Conservation (phyloP, 345 rosid genomes). For the Camelina sativa region DNA sequence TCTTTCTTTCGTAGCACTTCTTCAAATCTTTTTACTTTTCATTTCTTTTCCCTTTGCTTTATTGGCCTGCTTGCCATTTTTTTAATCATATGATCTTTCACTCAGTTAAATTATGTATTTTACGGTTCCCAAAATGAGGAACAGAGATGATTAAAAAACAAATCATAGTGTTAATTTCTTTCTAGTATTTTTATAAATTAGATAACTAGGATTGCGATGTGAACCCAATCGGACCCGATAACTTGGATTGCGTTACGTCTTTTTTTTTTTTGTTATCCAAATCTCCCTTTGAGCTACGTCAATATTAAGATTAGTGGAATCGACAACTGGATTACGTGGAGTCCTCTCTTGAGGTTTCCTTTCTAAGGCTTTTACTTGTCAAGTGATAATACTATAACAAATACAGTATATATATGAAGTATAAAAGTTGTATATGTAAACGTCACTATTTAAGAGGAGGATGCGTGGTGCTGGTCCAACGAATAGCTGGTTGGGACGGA, state of each 20-base stretch:
- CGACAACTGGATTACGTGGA: slow-evolving; percentile 20
- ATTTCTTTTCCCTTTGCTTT: slow-evolving; percentile 21
- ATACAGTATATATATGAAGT: too few relatives aligned
- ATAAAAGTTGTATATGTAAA: slow-evolving; percentile 2
- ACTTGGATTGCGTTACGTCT: not conserved
- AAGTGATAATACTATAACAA: slow-evolving; percentile 6
- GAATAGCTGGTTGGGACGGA: slow-evolving; percentile 22
- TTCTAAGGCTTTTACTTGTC: slow-evolving; percentile 16
- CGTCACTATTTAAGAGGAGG: slow-evolving; percentile 18
- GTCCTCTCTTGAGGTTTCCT: slow-evolving; percentile 21
- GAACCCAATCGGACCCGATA: not conserved
- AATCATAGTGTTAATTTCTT: not conserved
- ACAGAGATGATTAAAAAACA: not conserved
- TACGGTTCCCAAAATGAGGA: slow-evolving; percentile 25
- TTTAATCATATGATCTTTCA: not conserved
- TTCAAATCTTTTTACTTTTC: slow-evolving; percentile 32
- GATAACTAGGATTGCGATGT: too few relatives aligned
- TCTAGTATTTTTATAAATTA: not conserved
- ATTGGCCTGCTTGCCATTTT: slow-evolving; percentile 35
- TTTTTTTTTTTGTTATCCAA: slow-evolving; percentile 9
- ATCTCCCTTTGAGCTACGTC: slow-evolving; percentile 18
- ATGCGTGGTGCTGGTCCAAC: slow-evolving; percentile 24
- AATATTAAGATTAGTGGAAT: slow-evolving; percentile 23
- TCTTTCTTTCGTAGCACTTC: slow-evolving; percentile 19
- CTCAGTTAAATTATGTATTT: slow-evolving; percentile 18